These are phyloP conservation scores for Spatholobus suberectus DNA, from an alignment of 306 rosid genomes.

Conservation along the genomic window DNA sequence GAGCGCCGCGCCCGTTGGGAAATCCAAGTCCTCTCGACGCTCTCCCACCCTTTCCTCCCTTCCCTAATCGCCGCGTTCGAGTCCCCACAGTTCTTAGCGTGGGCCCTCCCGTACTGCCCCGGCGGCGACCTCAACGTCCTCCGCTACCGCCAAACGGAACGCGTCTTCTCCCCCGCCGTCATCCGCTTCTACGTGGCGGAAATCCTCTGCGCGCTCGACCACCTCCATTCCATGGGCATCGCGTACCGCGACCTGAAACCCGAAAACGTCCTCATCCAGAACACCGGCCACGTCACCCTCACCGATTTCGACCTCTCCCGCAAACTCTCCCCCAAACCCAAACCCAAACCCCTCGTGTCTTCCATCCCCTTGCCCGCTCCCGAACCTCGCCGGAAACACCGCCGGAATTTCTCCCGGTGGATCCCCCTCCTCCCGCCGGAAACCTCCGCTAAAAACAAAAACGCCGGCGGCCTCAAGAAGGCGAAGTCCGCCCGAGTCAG, in stretches of 20 bases:
- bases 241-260: slow-evolving; percentile 95
- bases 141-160: slow-evolving; percentile 79
- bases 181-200: slow-evolving; percentile 86
- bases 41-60: slow-evolving; percentile 81
- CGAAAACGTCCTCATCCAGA: slow-evolving; percentile 86
- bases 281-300: slow-evolving; percentile 85
- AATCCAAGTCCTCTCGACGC: slow-evolving; percentile 65
- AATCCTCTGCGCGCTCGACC: slow-evolving; percentile 81
- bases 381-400: slow-evolving; percentile 48
- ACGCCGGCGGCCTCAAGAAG: slow-evolving; percentile 51
- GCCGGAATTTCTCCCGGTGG: slow-evolving; percentile 68
- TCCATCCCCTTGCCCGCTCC: slow-evolving; percentile 25
- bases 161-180: slow-evolving; percentile 75
- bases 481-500: slow-evolving; percentile 90
- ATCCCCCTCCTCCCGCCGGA: slow-evolving; percentile 36
- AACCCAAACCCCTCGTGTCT: slow-evolving; percentile 43
- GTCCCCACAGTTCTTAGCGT: slow-evolving; percentile 60
- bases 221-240: slow-evolving; percentile 81
- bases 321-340: slow-evolving; percentile 51
- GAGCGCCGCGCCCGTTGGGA: slow-evolving; percentile 92
- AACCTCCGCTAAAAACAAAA: neutral
- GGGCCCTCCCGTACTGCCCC: slow-evolving; percentile 92
- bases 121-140: slow-evolving; percentile 95
- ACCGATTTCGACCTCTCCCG: slow-evolving; percentile 95
- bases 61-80: slow-evolving; percentile 62